Evolutionary conservation across 305 asterid species (phyloP), one percentile per base, ranked within the genome.

Genomic region (Fraxinus latifolia): DNA sequence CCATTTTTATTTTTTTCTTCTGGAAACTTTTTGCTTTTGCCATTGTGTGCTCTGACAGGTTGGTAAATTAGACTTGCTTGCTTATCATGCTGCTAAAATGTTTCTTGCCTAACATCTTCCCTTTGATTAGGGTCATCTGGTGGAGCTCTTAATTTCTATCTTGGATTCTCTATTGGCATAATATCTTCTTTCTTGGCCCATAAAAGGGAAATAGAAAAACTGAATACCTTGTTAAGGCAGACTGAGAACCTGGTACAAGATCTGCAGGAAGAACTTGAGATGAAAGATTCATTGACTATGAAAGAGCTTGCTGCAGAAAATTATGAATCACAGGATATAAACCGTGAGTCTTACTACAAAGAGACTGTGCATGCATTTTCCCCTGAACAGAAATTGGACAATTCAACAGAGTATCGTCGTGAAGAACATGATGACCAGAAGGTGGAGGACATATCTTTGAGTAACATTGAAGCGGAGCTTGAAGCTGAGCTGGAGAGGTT

Each of bases 381-480:
- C 15, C 83, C 86, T 81, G 84, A 86, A 74, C 85, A 67, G 79
- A 84, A 84, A 62, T 72, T 60, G 55, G 55, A 86, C 21, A 47
- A 80, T 55, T 37, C 79, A 33, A 53, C 81, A 19, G 58, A 53
- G 55, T 33, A 83, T 19, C 27, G 50, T 65, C 74, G 36, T 39
- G 87, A 80, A 21, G 86, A 89, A 62, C 70, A 42, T 81, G 77
- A 80, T 67, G 85, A 83, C 80, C 86, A 79, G 82, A 87, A 83
- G 82, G 81, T 83, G 37, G 92, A 89, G 77, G 96, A 90, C 82
- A 90, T 89, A 83, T 91, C 97, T 32, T 85, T 91, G 83, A 88
- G 92, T 86, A 88, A 83, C 83, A 94, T 95, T 79, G 99, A 92
- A 92, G 98, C 97, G 58, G 99, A 94, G 90, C 99, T 95, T 82